phyloP scores from a whole-genome alignment of 176 grass and related monocot species.

The Triticum timopheevii region DNA sequence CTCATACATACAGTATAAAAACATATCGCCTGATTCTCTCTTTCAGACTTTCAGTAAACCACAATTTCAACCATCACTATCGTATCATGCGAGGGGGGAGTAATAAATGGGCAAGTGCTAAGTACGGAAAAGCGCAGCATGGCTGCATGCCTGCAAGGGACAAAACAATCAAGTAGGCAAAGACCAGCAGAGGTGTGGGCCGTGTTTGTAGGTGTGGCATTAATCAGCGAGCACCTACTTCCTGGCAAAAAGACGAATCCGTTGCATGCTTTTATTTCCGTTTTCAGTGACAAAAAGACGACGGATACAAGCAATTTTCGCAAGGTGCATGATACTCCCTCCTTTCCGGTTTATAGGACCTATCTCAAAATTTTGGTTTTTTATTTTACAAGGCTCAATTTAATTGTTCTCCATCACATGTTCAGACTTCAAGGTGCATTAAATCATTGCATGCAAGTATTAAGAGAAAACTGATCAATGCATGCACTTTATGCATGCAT shows the following conservation, averaged over 20 bases:
- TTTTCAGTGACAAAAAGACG: not conserved
- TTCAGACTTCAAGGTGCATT: too few species aligned
- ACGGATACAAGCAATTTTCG: not conserved
- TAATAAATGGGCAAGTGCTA: too few species aligned
- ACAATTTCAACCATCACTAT: not conserved
- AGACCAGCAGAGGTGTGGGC: not conserved
- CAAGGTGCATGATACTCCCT: not conserved
- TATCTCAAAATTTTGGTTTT: too few species aligned
- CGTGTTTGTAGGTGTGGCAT: too few species aligned
- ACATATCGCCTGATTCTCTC: too few species aligned
- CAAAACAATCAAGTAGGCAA: not conserved
- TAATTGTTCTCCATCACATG: too few species aligned
- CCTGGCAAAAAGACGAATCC: not conserved
- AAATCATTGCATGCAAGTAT: too few species aligned
- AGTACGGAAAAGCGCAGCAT: not conserved
- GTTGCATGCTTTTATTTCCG: not conserved
- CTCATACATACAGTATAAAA: too few species aligned
- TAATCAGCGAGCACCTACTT: not conserved
- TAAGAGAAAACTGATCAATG: too few species aligned
- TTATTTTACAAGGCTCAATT: too few species aligned
- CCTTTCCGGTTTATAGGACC: too few species aligned
- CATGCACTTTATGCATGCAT: too few species aligned
- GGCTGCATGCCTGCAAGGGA: not conserved
- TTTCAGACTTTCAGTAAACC: not conserved
- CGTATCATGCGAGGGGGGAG: not conserved